A percentile compares a stretch with the other conserved stretches of the same genome.
Evolutionary conservation across 257 asterid genomes (phyloP).

Genomic region (Solanum acaule): DNA sequence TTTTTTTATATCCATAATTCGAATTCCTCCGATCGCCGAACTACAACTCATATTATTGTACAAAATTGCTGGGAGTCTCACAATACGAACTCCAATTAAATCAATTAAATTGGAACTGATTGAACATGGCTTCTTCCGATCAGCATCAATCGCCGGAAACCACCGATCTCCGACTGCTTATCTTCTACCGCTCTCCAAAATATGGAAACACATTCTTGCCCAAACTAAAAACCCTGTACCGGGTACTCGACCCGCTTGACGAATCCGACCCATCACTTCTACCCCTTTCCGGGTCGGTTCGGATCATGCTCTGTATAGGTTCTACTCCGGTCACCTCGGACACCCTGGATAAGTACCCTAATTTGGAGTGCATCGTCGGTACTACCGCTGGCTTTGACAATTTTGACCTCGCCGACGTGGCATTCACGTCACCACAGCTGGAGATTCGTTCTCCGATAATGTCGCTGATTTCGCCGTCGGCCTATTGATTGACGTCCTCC

Average conservation of each 20-base stretch:
- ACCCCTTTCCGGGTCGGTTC: conserved; percentile 26
- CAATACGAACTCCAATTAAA: no score
- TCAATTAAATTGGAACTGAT: not conserved
- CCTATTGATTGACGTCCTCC: conserved; percentile 44
- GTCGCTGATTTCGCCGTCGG: conserved; percentile 57
- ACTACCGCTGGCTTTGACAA: conserved; percentile 46
- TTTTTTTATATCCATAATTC: no score
- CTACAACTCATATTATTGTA: no score
- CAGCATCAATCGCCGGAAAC: not conserved
- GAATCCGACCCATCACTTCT: conserved; percentile 20
- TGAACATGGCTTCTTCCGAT: not conserved
- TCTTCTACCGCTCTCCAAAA: conserved; percentile 21
- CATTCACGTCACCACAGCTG: conserved; percentile 31
- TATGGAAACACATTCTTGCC: not conserved
- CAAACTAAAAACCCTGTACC: conserved; percentile 15
- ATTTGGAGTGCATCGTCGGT: conserved; percentile 39
- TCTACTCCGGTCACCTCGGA: conserved; percentile 25
- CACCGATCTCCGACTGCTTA: conserved; percentile 16
- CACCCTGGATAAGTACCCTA: conserved; percentile 31
- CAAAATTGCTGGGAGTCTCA: no score
- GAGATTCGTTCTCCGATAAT: conserved; percentile 45
- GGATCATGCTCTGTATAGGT: conserved; percentile 30
- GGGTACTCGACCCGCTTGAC: conserved; percentile 31
- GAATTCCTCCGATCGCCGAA: no score
- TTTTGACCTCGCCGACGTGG: conserved; percentile 50